Conservation (phyloP, 257 asterid species). For the Fraxinus excelsior region DNA sequence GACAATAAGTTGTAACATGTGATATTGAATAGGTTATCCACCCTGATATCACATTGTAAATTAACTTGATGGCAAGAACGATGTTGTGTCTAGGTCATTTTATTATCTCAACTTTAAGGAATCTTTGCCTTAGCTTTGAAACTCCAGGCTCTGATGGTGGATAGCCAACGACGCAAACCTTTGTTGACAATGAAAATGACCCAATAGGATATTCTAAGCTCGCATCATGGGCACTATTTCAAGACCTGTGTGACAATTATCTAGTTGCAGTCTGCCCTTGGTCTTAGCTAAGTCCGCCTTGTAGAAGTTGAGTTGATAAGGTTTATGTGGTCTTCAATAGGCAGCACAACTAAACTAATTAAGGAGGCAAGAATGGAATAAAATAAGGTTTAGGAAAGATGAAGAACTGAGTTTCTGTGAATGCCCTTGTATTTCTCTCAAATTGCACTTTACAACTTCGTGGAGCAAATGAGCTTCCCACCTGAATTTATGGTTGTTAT, state of each 20-base stretch:
- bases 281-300: not conserved
- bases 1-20: not conserved
- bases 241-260: not conserved
- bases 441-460: not conserved
- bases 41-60: not conserved
- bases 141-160: not conserved
- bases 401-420: not conserved
- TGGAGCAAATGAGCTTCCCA: not conserved
- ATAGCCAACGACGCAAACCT: not conserved
- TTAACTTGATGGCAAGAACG: not conserved
- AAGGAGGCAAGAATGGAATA: not conserved
- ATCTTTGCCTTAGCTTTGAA: not conserved
- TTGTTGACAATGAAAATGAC: not conserved
- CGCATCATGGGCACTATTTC: not conserved
- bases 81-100: not conserved
- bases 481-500: not conserved
- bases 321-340: not conserved
- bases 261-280: not conserved
- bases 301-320: not conserved
- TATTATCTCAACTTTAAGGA: not conserved
- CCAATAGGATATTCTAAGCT: not conserved
- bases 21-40: not conserved
- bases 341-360: not conserved
- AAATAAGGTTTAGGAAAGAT: not conserved
- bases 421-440: not conserved